phyloP scores from a whole-genome alignment of 768 basidiomycete species.

The Candolleomyces aberdarensis region DNA sequence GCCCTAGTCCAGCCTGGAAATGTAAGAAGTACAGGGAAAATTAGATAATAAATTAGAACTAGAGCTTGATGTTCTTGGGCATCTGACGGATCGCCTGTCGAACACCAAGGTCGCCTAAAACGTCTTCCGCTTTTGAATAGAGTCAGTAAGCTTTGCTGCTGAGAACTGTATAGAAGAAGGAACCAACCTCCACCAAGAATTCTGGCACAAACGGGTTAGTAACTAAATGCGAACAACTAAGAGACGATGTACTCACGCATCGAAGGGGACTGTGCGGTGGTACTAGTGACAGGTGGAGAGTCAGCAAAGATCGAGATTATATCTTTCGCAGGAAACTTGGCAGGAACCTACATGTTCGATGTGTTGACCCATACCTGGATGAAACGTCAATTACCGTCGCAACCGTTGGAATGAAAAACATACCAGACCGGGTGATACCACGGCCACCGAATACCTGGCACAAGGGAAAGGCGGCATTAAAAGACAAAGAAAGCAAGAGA shows the following conservation, averaged over 20 bases:
- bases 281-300: conserved; percentile 35
- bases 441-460: conserved; percentile 77
- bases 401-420: conserved; percentile 18
- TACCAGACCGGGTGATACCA: conserved; percentile 79
- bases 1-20: background rate
- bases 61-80: conserved; percentile 68
- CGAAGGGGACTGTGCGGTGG: conserved; percentile 64
- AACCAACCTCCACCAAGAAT: conserved; percentile 64
- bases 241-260: conserved; percentile 39
- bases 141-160: conserved; percentile 4
- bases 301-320: conserved; percentile 16
- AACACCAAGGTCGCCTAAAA: conserved; percentile 78
- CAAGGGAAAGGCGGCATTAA: conserved; percentile 4
- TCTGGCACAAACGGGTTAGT: conserved; percentile 16
- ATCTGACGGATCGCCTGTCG: conserved; percentile 76
- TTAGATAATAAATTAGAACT: conserved; percentile 10
- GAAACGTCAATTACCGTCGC: conserved; percentile 7
- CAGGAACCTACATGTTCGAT: conserved; percentile 57
- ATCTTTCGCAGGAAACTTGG: conserved; percentile 15
- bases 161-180: background rate
- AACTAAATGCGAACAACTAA: background rate
- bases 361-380: conserved; percentile 53
- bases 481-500: background rate
- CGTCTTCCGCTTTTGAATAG: conserved; percentile 58
- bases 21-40: background rate